Conservation (phyloP, 2,329 filamentous ascomycete species). For the Cercospora berteroae region DNA sequence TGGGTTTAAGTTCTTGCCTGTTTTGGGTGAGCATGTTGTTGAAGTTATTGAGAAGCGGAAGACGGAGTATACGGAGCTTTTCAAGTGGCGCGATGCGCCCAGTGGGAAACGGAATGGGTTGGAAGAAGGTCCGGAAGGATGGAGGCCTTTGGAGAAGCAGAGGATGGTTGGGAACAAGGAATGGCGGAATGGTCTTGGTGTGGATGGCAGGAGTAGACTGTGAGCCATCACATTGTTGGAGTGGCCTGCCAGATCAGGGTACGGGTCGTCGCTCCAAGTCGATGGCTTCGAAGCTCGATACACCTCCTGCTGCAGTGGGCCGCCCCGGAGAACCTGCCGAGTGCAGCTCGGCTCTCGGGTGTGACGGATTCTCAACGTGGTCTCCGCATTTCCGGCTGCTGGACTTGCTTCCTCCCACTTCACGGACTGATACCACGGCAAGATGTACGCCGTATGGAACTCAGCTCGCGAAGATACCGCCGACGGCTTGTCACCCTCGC, state of each 20-base stretch:
- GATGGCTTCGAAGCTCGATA: too few relatives aligned
- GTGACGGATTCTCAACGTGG: neutral
- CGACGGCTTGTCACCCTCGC: neutral
- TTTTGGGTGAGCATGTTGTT: slow-evolving; percentile 33
- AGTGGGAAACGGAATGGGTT: slow-evolving; percentile 30
- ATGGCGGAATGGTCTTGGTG: slow-evolving; percentile 20
- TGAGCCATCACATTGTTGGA: too few relatives aligned
- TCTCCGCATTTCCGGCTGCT: neutral
- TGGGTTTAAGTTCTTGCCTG: slow-evolving; percentile 38
- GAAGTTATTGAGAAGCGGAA: slow-evolving; percentile 27
- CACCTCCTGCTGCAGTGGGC: too few relatives aligned
- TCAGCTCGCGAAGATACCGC: neutral
- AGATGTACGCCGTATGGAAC: neutral
- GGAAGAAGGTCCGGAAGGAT: slow-evolving; percentile 32
- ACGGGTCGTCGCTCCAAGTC: too few relatives aligned
- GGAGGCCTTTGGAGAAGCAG: slow-evolving; percentile 33
- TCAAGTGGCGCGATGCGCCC: slow-evolving; percentile 28
- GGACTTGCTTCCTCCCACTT: neutral
- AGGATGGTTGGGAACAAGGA: slow-evolving; percentile 24
- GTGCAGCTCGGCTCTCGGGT: neutral
- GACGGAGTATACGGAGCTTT: slow-evolving; percentile 30
- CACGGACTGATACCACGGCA: neutral
- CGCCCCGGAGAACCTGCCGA: neutral
- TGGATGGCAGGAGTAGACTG: neutral
- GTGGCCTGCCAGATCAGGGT: too few relatives aligned